phyloP scores from a whole-genome alignment of 768 basidiomycete species.

The Pisolithus tinctorius region DNA sequence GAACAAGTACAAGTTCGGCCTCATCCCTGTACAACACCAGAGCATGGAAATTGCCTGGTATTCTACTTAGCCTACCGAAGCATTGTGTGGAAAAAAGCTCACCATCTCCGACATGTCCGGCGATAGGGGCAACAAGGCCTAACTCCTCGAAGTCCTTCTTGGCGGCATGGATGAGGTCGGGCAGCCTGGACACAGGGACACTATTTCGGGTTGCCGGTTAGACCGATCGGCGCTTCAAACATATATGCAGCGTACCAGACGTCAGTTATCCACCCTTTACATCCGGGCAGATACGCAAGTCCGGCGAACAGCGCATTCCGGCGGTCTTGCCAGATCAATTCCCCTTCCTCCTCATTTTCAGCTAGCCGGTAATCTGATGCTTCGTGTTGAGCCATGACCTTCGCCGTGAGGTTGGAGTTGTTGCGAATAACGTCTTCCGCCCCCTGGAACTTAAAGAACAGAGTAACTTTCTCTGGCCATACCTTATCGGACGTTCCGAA shows the following conservation, averaged over 20 bases:
- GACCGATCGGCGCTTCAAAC: neutral
- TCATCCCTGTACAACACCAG: conserved; percentile 31
- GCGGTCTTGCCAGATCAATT: conserved; percentile 32
- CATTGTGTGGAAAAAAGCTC: neutral
- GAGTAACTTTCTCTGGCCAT: conserved; percentile 28
- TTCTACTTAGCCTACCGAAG: neutral
- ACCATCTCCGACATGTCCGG: conserved; percentile 40
- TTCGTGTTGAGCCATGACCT: conserved; percentile 30
- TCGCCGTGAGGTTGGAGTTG: conserved; percentile 26
- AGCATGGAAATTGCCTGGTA: conserved; percentile 39
- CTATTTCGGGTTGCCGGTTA: conserved; percentile 2
- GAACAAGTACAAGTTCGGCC: conserved; percentile 27
- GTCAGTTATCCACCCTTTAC: conserved; percentile 36
- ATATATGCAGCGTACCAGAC: conserved; percentile 20
- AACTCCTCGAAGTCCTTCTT: conserved; percentile 38
- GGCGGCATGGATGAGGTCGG: conserved; percentile 33
- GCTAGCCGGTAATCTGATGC: conserved; percentile 34
- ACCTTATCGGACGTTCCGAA: conserved; percentile 19
- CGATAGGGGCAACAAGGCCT: conserved; percentile 37
- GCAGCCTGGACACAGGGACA: conserved; percentile 30
- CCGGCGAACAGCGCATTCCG: conserved; percentile 19
- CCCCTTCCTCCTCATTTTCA: conserved; percentile 31
- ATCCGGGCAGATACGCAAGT: conserved; percentile 26
- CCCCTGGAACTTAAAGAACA: conserved; percentile 43
- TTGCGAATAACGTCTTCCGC: conserved; percentile 26